phyloP scores from a whole-genome alignment of 805 yeast species.

The Monosporozyma solicola region DNA sequence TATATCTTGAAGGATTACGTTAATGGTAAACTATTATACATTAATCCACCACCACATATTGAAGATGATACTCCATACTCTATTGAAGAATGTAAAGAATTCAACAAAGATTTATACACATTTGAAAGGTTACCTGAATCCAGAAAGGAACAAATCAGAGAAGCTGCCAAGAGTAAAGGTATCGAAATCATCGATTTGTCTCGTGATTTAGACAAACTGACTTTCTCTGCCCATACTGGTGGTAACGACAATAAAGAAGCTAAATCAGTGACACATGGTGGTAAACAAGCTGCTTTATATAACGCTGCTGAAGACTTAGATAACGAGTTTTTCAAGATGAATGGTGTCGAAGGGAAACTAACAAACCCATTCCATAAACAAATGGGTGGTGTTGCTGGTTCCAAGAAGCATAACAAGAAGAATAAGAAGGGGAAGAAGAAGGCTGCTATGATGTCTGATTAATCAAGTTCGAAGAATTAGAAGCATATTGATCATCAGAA shows the following conservation, averaged over 20 bases:
- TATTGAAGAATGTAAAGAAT: constrained; percentile 47
- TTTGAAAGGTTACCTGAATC: constrained; percentile 58
- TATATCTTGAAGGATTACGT: constrained; percentile 91
- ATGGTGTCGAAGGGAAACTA: constrained; percentile 51
- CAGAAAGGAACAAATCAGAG: constrained; percentile 60
- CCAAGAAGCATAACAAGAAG: constrained; percentile 64
- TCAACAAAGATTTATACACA: constrained; percentile 68
- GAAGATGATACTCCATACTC: constrained; percentile 46
- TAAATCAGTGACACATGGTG: constrained; percentile 60
- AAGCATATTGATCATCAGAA: not conserved
- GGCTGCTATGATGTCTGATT: constrained; percentile 15
- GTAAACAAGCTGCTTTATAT: constrained; percentile 69
- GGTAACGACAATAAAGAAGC: constrained; percentile 37
- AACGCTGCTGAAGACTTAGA: constrained; percentile 80
- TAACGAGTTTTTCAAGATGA: constrained; percentile 72
- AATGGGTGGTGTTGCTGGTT: constrained; percentile 24
- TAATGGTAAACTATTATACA: constrained; percentile 75
- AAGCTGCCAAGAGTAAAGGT: constrained; percentile 52
- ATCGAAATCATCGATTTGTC: constrained; percentile 56
- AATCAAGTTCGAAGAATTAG: not conserved
- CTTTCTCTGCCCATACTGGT: constrained; percentile 71
- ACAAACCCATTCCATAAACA: constrained; percentile 66
- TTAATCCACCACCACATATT: constrained; percentile 78
- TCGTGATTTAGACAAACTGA: constrained; percentile 58
- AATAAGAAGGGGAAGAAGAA: constrained; percentile 57